Conservation (phyloP, 345 rosid species). For the Aethionema arabicum region DNA sequence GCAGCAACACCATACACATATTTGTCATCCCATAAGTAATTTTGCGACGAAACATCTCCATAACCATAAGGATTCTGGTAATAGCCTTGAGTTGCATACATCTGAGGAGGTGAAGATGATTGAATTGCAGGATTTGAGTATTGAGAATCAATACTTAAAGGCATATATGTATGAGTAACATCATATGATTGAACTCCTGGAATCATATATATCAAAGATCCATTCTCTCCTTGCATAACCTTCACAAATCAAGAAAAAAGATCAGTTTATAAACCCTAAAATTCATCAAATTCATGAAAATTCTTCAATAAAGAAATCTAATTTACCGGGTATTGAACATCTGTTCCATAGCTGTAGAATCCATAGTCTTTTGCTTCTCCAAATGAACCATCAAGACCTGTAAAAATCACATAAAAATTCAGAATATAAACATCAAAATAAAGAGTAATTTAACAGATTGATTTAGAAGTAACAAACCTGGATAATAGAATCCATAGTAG, state of each 20-base stretch:
- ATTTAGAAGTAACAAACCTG: constrained; percentile 36
- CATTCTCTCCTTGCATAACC: constrained; percentile 55
- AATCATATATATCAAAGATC: constrained; percentile 46
- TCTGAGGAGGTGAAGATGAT: constrained; percentile 23
- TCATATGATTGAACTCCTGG: constrained; percentile 50
- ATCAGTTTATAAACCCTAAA: background rate
- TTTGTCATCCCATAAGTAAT: constrained; percentile 40
- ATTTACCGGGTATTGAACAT: constrained; percentile 51
- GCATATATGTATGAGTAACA: constrained; percentile 37
- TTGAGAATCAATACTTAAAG: constrained; percentile 39
- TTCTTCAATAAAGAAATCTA: background rate
- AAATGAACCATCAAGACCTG: constrained; percentile 44
- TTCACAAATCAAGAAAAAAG: constrained; percentile 22
- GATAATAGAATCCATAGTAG: constrained; percentile 46
- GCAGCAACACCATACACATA: constrained; percentile 35
- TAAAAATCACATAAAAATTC: background rate
- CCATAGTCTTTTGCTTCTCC: constrained; percentile 39
- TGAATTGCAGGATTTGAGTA: constrained; percentile 39
- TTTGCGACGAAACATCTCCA: constrained; percentile 41
- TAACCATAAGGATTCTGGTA: constrained; percentile 38
- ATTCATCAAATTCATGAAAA: background rate
- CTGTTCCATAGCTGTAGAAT: constrained; percentile 47
- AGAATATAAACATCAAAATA: constrained; percentile 26
- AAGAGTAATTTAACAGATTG: background rate
- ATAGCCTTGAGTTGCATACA: constrained; percentile 42